These are phyloP conservation scores for Durio zibethinus DNA, from an alignment of 345 rosid species.

Conservation along the genomic window DNA sequence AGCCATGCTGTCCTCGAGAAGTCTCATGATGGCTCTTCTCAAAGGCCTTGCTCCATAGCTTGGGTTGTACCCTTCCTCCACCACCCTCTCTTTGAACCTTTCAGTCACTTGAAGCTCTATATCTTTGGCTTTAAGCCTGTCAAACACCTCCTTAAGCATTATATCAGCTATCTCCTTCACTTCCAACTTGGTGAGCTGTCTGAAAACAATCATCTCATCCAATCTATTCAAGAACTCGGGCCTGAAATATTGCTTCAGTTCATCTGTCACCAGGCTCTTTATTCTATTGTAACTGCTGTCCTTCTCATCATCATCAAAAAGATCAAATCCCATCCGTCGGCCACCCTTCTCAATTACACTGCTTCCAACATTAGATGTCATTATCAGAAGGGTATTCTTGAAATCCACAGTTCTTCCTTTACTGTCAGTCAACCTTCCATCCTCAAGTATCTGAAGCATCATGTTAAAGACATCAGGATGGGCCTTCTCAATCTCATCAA, in stretches of 20 bases:
- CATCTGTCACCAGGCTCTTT: slow-evolving; percentile 91
- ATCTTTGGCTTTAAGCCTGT: slow-evolving; percentile 64
- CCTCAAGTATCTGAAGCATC: slow-evolving; percentile 99
- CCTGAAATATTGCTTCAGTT: slow-evolving; percentile 84
- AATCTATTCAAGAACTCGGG: slow-evolving; percentile 94
- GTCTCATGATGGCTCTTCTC: slow-evolving; percentile 93
- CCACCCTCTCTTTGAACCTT: slow-evolving; percentile 87
- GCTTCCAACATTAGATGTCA: slow-evolving; percentile 98
- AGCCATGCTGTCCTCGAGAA: slow-evolving; percentile 95
- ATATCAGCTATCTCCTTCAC: slow-evolving; percentile 93
- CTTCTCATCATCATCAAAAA: slow-evolving; percentile 84
- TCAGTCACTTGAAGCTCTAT: slow-evolving; percentile 95
- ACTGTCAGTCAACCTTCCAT: slow-evolving; percentile 94
- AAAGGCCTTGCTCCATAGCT: slow-evolving; percentile 97
- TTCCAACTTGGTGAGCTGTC: slow-evolving; percentile 84
- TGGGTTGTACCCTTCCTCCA: slow-evolving; percentile 92
- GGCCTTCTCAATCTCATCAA: slow-evolving; percentile 97
- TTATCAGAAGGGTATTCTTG: slow-evolving; percentile 91
- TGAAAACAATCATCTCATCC: slow-evolving; percentile 97
- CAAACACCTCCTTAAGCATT: slow-evolving; percentile 88
- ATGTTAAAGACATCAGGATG: slow-evolving; percentile 98
- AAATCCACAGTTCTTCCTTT: slow-evolving; percentile 98
- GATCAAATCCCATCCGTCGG: slow-evolving; percentile 82
- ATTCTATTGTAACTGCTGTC: slow-evolving; percentile 90
- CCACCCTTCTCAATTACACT: slow-evolving; percentile 96